Percentiles rank a stretch among this genome's conserved stretches.
Evolutionary conservation across 257 asterid species (phyloP).

Genomic region (Fraxinus anomala): DNA sequence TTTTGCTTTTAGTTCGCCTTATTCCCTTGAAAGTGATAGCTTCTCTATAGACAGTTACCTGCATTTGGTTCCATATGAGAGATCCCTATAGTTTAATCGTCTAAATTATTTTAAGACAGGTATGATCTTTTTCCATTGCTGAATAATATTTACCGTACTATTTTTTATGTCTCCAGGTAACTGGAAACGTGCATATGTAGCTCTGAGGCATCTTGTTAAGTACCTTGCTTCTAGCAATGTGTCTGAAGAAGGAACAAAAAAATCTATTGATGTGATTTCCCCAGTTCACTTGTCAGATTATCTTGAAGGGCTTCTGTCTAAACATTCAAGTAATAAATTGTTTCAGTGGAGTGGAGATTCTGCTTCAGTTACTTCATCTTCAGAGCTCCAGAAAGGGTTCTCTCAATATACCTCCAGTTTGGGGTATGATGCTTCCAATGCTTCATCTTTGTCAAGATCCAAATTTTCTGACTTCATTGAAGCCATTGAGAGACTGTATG

Average conservation of each 20-base stretch:
- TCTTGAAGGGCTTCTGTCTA: constrained; percentile 65
- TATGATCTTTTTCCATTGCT: not conserved
- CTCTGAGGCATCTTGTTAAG: constrained; percentile 71
- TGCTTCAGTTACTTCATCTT: constrained; percentile 26
- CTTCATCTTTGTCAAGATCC: constrained; percentile 53
- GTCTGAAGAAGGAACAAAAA: constrained; percentile 36
- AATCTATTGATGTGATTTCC: constrained; percentile 41
- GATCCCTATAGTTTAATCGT: not conserved
- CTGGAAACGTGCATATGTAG: constrained; percentile 81
- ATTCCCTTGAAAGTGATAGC: not conserved
- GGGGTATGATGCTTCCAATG: constrained; percentile 46
- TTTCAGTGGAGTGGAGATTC: constrained; percentile 61
- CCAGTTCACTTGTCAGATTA: constrained; percentile 72
- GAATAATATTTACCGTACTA: not conserved
- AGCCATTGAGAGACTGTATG: constrained; percentile 59
- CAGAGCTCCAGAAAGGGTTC: constrained; percentile 50
- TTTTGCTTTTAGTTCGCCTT: not conserved
- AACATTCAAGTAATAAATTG: constrained; percentile 49
- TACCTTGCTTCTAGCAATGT: constrained; percentile 45
- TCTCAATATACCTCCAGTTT: constrained; percentile 41
- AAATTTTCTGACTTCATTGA: constrained; percentile 57
- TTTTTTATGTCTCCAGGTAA: constrained; percentile 57
- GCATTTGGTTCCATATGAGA: constrained; percentile 15
- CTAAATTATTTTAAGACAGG: not conserved
- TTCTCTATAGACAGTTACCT: constrained; percentile 10